Base-by-base conservation (phyloP, 2,329 filamentous ascomycete genomes). In the Trichophyton simii region DNA sequence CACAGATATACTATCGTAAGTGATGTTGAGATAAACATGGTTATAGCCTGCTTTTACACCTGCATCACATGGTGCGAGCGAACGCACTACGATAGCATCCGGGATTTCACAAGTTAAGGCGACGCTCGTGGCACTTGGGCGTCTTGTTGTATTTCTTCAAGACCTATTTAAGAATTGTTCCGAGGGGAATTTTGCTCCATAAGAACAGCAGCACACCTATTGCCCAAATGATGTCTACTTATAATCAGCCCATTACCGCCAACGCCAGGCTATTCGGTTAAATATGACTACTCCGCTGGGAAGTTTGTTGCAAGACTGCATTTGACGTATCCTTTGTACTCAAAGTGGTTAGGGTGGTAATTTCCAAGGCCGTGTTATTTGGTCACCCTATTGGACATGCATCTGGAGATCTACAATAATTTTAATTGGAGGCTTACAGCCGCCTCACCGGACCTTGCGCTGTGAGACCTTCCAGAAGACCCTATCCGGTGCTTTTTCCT, bases 1-100 rank as follows among this genome's bases (percentile, higher is more conserved):
- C 28, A 6, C 42, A 78, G 76, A 75, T 79, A 58, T 78, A 78
- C 66, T 79, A 79, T 66, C 75, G 77, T 59, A 79, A 79, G 67
- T 79, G 70, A 73, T 54, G 7, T 34, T 58, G 22, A 22, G 22
- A 20, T 75, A 25, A 22, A 48, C 20, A 9, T 48, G 44, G 22
- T 18, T 25, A 48, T 9, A 48, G 18, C 6, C 44, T 25, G 20
- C 18, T 44, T 4, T 48, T 22, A 48, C 44, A 48, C 44, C n/a
- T 48, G 18, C 44, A 54, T 13, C 22, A 54, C 22, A 54, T 54
- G 22, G 28, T 28, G 28, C 11, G 31, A 54, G 11, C 9, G 50
- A 28, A 25, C 11, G 22, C 28, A 8, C 22, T 31, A 54, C 22
- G 22, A 54, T 48, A 54, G 5, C n/a, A 11, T 31, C 11, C 50